A percentile compares a stretch with the other conserved stretches of the same genome.
Conservation (phyloP, 257 asterid species). For the Penstemon eatonii region DNA sequence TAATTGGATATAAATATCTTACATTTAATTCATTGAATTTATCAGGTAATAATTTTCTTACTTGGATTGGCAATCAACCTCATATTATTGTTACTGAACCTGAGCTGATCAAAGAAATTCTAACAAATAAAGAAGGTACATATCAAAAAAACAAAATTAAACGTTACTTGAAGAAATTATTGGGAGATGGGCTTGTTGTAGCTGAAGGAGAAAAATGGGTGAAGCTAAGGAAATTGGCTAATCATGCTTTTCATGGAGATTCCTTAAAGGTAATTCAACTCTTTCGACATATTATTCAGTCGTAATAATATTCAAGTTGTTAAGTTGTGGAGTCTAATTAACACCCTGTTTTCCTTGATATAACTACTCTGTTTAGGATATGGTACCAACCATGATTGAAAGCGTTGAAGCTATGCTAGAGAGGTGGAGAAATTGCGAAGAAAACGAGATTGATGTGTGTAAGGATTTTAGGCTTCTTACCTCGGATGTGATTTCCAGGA, state of each 20-base stretch:
- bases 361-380: not conserved
- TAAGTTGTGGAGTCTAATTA: too few relatives aligned
- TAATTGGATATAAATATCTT: not conserved
- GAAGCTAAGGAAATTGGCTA: constrained; percentile 12
- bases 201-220: constrained; percentile 18
- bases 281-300: too few relatives aligned
- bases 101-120: constrained; percentile 15
- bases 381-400: not conserved
- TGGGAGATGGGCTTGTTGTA: constrained; percentile 8
- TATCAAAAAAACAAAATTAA: not conserved
- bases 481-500: constrained; percentile 15
- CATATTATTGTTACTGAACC: constrained; percentile 13
- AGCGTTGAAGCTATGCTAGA: constrained; percentile 15
- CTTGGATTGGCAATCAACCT: constrained; percentile 13
- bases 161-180: not conserved
- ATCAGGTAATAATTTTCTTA: not conserved
- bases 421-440: constrained; percentile 9
- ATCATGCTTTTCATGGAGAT: constrained; percentile 11
- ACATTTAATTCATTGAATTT: too few relatives aligned
- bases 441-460: constrained; percentile 5
- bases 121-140: not conserved
- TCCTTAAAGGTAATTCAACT: not conserved
- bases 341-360: not conserved
- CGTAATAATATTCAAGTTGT: too few relatives aligned
- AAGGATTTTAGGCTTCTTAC: constrained; percentile 11